Evolutionary conservation across 1,139 yeast species (phyloP), one percentile per base, ranked within the genome.

Genomic region (Kodamaea arcana): DNA sequence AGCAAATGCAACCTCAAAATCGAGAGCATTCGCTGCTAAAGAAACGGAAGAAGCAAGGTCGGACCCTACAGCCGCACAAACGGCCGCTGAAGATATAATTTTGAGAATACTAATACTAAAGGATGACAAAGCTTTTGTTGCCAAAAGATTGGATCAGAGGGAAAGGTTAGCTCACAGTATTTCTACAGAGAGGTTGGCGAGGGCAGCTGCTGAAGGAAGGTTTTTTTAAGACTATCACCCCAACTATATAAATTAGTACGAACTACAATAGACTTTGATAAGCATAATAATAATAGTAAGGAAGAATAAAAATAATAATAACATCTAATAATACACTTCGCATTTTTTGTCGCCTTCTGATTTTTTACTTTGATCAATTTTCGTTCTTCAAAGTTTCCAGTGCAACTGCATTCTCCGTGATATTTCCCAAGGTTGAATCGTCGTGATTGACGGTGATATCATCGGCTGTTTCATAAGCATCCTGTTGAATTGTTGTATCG

Each of bases 1-100:
- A 63, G 92, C 90, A 0, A 83, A 82, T 51, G 83, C 90, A 3
- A 81, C 90, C 18, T 71, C 78, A 3, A 69, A 65, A 30, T 73
- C 79, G 2, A 67, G 90, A 46, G 74, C 70, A 15, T 62, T 66
- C 40, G 81, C 80, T 10, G 67, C 64, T 27, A 57, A 66, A 34
- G 79, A 77, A 26, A 68, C 72, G 1, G 61, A 67, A 17, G 75
- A 69, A 29, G 78, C 80, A 0, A 72, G 70, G 43, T 56, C 76
- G 1, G 79, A 75, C 44, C 78, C 78, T 3, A 62, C 76, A 7
- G 69, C 78, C 10, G 78, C 81, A 6, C 77, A 78, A 34, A 65
- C 73, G 3, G 62, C 65, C 9, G 75, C 80, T 4, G 88, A 84
- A 47, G 85, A 85, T 50, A 73, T 83, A 10, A 72, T 84, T 20